Percentiles rank a stretch among this genome's conserved stretches.
phyloP scores from a whole-genome alignment of 2,329 filamentous ascomycete species.

The Colletotrichum lini region DNA sequence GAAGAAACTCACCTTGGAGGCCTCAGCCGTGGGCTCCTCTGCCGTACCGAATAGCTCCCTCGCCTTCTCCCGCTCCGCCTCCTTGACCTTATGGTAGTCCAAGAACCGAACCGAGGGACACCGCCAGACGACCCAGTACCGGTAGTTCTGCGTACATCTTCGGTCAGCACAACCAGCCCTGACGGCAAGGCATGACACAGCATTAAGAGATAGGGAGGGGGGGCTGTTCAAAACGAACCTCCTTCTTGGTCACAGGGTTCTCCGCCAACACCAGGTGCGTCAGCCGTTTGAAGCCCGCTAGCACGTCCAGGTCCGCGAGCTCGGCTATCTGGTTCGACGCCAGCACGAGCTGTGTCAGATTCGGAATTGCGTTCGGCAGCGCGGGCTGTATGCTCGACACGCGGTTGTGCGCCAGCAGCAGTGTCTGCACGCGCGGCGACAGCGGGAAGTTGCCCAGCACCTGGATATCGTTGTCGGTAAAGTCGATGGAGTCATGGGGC shows the following conservation, averaged over 20 bases:
- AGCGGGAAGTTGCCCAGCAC: slow-evolving; percentile 93
- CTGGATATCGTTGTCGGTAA: slow-evolving; percentile 98
- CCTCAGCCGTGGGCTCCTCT: slow-evolving; percentile 84
- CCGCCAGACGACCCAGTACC: slow-evolving; percentile 91
- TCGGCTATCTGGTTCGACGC: slow-evolving; percentile 87
- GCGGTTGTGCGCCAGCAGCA: slow-evolving; percentile 92
- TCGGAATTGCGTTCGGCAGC: slow-evolving; percentile 82
- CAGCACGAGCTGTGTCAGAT: slow-evolving; percentile 85
- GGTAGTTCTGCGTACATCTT: slow-evolving; percentile 79
- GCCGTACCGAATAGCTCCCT: slow-evolving; percentile 86
- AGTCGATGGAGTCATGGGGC: slow-evolving; percentile 97
- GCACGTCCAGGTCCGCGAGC: slow-evolving; percentile 88
- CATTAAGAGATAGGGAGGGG: neutral
- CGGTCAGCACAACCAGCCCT: slow-evolving; percentile 20
- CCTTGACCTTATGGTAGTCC: slow-evolving; percentile 92
- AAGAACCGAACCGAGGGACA: slow-evolving; percentile 89
- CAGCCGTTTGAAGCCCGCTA: slow-evolving; percentile 77
- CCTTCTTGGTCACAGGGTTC: slow-evolving; percentile 92
- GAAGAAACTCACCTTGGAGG: slow-evolving; percentile 70
- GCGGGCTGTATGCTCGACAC: slow-evolving; percentile 84
- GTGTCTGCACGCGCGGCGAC: slow-evolving; percentile 87
- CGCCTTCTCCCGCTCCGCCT: slow-evolving; percentile 83
- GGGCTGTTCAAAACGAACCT: slow-evolving; percentile 71
- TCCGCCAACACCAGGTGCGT: slow-evolving; percentile 87
- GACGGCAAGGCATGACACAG: too few relatives aligned